A percentile compares a stretch with the other conserved stretches of the same genome.
phyloP scores from a whole-genome alignment of 805 yeast genomes.

The Cyberlindnera saturnus region DNA sequence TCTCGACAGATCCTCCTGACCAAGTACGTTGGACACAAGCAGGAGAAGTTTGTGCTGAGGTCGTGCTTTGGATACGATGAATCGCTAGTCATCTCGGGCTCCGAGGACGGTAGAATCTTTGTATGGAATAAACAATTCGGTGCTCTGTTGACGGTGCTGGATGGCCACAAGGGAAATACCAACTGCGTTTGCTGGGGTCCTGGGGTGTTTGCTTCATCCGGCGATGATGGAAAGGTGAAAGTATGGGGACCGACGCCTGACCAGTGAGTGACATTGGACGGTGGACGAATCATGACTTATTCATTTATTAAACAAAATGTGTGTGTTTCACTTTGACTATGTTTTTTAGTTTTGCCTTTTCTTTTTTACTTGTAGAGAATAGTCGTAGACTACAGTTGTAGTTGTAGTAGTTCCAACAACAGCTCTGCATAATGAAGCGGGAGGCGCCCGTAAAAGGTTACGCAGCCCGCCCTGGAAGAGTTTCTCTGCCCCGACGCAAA shows the following conservation, averaged over 20 bases:
- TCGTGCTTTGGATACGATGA: constrained; percentile 73
- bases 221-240: constrained; percentile 71
- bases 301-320: too few relatives aligned
- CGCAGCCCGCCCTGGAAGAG: too few relatives aligned
- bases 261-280: too few relatives aligned
- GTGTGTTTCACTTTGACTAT: too few relatives aligned
- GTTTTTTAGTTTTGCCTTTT: too few relatives aligned
- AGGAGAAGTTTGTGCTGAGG: constrained; percentile 62
- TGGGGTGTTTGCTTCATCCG: constrained; percentile 70
- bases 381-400: too few relatives aligned
- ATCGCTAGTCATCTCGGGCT: constrained; percentile 69
- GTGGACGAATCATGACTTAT: too few relatives aligned
- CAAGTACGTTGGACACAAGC: constrained; percentile 68
- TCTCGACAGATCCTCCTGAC: constrained; percentile 48
- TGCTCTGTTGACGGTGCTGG: constrained; percentile 48
- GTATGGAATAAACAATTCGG: constrained; percentile 76
- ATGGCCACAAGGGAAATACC: constrained; percentile 61
- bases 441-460: too few relatives aligned
- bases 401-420: too few relatives aligned
- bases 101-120: constrained; percentile 74
- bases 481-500: too few relatives aligned
- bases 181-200: constrained; percentile 79
- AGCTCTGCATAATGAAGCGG: too few relatives aligned
- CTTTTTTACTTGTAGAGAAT: too few relatives aligned
- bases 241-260: constrained; percentile 47